These are phyloP conservation scores for Saccharomycopsis amapae DNA, from an alignment of 805 yeast genomes.

Conservation along the genomic window DNA sequence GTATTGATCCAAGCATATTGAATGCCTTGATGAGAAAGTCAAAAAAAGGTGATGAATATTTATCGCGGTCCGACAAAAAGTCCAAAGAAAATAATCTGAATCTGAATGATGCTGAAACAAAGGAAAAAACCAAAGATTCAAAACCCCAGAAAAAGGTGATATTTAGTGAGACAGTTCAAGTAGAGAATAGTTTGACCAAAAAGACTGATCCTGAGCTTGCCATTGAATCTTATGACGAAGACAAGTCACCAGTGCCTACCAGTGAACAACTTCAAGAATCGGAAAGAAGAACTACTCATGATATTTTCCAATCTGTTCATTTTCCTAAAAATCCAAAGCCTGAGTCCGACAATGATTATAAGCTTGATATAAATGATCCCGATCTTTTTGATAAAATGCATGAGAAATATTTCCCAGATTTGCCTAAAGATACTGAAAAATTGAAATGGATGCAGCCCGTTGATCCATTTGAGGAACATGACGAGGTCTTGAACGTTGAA, in stretches of 20 bases:
- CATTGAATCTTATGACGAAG: no score
- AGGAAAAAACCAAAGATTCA: background rate
- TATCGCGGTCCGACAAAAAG: constrained; percentile 31
- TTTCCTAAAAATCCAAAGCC: constrained; percentile 48
- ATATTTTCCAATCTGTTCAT: constrained; percentile 45
- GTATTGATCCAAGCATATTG: constrained; percentile 62
- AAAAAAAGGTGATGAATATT: constrained; percentile 32
- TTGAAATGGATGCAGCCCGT: constrained; percentile 89
- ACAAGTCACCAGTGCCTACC: constrained; percentile 15
- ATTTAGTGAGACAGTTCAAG: background rate
- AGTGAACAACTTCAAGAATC: constrained; percentile 32
- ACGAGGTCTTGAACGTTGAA: constrained; percentile 31
- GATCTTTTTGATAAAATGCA: constrained; percentile 72
- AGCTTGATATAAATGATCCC: constrained; percentile 65
- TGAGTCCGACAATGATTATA: constrained; percentile 28
- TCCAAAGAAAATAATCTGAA: constrained; percentile 29
- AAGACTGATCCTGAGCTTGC: no score
- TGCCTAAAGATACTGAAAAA: constrained; percentile 75
- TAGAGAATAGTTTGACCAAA: no score
- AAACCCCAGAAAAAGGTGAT: background rate
- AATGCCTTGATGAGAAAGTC: constrained; percentile 53
- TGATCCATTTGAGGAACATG: constrained; percentile 32
- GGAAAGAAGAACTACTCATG: constrained; percentile 38
- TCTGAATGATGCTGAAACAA: constrained; percentile 18
- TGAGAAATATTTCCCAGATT: constrained; percentile 80